Base-by-base conservation (phyloP, 129 eudicot species). In the Ambrosia trifida region DNA sequence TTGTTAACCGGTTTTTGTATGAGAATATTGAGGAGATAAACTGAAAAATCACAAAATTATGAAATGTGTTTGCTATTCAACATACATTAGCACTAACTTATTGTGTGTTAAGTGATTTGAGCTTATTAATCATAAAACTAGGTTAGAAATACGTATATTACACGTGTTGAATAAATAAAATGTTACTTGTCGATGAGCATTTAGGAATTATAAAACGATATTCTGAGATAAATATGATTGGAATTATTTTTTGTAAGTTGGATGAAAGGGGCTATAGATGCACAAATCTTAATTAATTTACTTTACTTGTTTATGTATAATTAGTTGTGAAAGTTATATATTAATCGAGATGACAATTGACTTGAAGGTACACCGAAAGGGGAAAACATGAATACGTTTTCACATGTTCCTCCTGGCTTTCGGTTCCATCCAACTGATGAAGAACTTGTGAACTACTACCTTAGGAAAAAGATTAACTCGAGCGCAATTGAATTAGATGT, bases 381-480 rank as follows among this genome's bases (percentile, higher is more conserved):
- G 13, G 63, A 24, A 61, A 72, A 60, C 1, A 88, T 91, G 96
- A 81, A 86, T 70, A 74, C 90, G 4, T 86, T 82, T 80, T 67
- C 90, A 16, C 95, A 82, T 28, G 92, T 91, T 31, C 97, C 97
- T 62, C 97, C 97, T 11, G 97, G 97, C 33, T 91, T 91, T 75
- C 97, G 97, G 1, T 90, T 90, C 82, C 95, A 90, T 73, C 97
- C 97, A 8, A 90, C 97, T 0, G 97, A 91, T 64, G 97, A 91
- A 82, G 96, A 91, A 84, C 92, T 91, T 64, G 97, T 91, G 2
- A 90, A 91, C 70, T 91, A 88, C 76, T 91, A 91, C 73, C 96
- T 91, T 46, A 74, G 97, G 24, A 86, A 86, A 62, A 91, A 91
- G 81, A 61, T 91, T 28, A 76, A 82, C 52, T 80, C 83, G 0